Evolutionary conservation across 345 rosid species (phyloP), one percentile per base, ranked within the genome.

Genomic region (Citropsis articulata): DNA sequence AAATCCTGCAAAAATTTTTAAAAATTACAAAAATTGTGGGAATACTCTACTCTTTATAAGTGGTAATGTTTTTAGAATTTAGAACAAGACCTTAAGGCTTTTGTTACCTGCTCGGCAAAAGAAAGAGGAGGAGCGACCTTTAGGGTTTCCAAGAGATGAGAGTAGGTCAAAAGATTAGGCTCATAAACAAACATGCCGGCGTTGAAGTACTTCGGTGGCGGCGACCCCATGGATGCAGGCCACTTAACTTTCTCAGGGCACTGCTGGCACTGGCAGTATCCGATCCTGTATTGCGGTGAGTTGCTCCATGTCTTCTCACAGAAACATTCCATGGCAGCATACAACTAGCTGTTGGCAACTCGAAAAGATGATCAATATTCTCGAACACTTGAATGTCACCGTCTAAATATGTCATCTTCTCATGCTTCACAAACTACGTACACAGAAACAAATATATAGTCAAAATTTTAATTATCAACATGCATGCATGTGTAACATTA

Each of bases 191-290:
- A 86, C 95, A 90, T 91, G 74, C 93, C 93, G 7, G 95, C 93
- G 65, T 91, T 90, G 79, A 91, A 91, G 80, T 91, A 91, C n/a
- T 80, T 72, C 0, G 93, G 85, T 0, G 93, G 93, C 4, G 87
- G 82, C 1, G 84, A 64, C 1, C 83, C 87, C 83, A 77, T 75
- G n/a, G 83, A 81, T 36, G 19, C 69, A 0, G 91, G 87, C 92
- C 94, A 90, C 18, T 78, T 70, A n/a, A 89, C 88, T 25, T 78
- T 89, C 9, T 89, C 88, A 2, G 90, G 90, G 31, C 85, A 83
- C 77, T 90, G 94, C 31, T 91, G 94, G 74, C 93, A 89, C 31
- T 91, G 94, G 74, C 93, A 89, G 81, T 88, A 89, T 12, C 93
- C 94, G 2, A 91, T 82, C 82, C 82, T 66, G 85, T 87, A 78